Evolutionary conservation across 2,329 filamentous ascomycete genomes (phyloP).

Genomic region (Didymella glomerata): DNA sequence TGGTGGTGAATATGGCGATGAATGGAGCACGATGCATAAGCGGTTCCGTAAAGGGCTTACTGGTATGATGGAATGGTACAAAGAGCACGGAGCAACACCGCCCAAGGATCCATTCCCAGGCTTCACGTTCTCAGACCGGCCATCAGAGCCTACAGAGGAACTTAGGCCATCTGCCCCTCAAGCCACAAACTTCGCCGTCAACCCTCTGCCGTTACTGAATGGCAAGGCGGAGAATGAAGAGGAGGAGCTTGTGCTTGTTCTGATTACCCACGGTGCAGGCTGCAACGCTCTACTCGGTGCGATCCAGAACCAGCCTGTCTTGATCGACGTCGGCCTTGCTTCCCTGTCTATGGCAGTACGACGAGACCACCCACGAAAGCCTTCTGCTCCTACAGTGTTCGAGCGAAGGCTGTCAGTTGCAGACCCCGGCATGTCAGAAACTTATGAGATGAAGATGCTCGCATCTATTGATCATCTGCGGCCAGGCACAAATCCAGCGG

Average conservation of each 20-base stretch:
- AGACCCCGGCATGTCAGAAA: constrained; percentile 59
- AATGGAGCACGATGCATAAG: constrained; percentile 95
- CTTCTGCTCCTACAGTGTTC: constrained; percentile 33
- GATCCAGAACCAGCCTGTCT: constrained; percentile 87
- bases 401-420: constrained; percentile 53
- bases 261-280: constrained; percentile 94
- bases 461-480: constrained; percentile 78
- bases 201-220: constrained; percentile 47
- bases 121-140: constrained; percentile 46
- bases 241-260: constrained; percentile 77
- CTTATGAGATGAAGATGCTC: constrained; percentile 78
- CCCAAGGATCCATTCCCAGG: constrained; percentile 45
- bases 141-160: constrained; percentile 21
- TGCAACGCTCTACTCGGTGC: constrained; percentile 95
- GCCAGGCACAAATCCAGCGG: constrained; percentile 56
- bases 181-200: constrained; percentile 30
- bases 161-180: constrained; percentile 24
- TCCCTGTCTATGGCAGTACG: constrained; percentile 83
- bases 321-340: constrained; percentile 88
- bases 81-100: constrained; percentile 55
- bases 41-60: constrained; percentile 83
- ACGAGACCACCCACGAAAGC: constrained; percentile 38
- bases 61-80: constrained; percentile 85
- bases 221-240: constrained; percentile 58
- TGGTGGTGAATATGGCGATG: constrained; percentile 87